Evolutionary conservation across 2,329 filamentous ascomycete species (phyloP), one percentile per base, ranked within the genome.

Genomic region (Dothideomycetidae sp.): DNA sequence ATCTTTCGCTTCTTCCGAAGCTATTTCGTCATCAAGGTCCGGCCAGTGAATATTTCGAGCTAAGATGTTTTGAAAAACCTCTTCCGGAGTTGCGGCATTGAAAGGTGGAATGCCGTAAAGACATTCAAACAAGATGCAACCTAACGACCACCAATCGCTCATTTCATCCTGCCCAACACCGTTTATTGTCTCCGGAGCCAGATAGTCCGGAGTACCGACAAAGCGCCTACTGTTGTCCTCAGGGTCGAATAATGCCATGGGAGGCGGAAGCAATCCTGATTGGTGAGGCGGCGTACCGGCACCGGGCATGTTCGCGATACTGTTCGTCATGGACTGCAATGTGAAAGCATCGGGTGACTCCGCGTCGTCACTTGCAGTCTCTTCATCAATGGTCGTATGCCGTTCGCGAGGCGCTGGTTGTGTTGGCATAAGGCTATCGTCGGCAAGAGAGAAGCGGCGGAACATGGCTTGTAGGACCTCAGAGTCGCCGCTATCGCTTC

Each of bases 111-210:
- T 79, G 1, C 90, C 90, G 52, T 83, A 96, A 2, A 98, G 64
- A 47, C 93, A 94, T 52, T 98, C 90, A 51, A 94, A 98, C 58
- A 96, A 65, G 49, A 98, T 96, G 56, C 92, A 98, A 1, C 90
- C 90, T n/a, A 98, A 70, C 14, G 90, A 96, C 90, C 90, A 98
- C 90, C 90, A 98, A 74, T 98, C 90, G 54, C 90, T 96, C 48
- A 88, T 90, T 57, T 96, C 88, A 52, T 98, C 90, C 57, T 98
- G 90, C 2, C 88, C 85, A 47, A 85, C 77, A 34, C 92, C 90
- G 46, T 84, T 86, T 53, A 98, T 93, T 0, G 92, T 98, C 55
- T 98, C 92, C 0, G 90, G 90, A 0, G 90, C 90, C 10, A 98
- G 71, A 54, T 98, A 98, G 57, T 98, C 90, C 0, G 90, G 90